Evolutionary conservation across 139 green algal species (phyloP), one percentile per base, ranked within the genome.

Genomic region (Coccomyxa sp.): DNA sequence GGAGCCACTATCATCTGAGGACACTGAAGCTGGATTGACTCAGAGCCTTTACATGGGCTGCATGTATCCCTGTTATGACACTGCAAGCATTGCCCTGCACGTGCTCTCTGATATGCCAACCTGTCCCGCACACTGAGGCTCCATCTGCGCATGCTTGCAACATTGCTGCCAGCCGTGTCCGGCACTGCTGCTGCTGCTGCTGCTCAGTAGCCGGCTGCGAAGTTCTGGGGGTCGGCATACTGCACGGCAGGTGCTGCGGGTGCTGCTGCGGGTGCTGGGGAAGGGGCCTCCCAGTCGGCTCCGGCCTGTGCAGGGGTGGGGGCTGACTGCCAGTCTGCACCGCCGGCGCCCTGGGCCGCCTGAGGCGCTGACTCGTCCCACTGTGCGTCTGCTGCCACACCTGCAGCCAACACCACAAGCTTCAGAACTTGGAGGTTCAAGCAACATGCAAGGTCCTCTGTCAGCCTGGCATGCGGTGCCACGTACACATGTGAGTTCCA

Each of bases 261-360:
- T 50, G 80, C 82, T 33, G 82, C 70, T 22, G 81, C 84, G 64
- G 84, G 36, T 7, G 22, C 74, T 44, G 83, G 74, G 18, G 87
- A 78, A 44, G 88, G 88, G 31, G 84, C 88, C 79, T 93, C 87
- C 68, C 91, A 93, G 82, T 85, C 86, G 54, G 83, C 55, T 34
- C 82, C 87, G 44, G 84, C 80, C 87, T 64, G 79, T 84, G 70
- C 81, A 64, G 36, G 84, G 55, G 77, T 78, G 1, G 80, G 74
- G 36, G 80, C 70, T 33, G 58, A 72, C 39, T 77, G 77, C 81
- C 81, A 85, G 14, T 81, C 70, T 39, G 73, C 83, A 69, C 55
- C 82, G 12, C 78, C 83, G 29, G 78, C 75, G 37, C 76, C 82
- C 33, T 68, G 75, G 34, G 78, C 44, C n/a, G 70, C 71, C 31